phyloP scores from a whole-genome alignment of 805 yeast species.

The Tetrapisispora iriomotensis region DNA sequence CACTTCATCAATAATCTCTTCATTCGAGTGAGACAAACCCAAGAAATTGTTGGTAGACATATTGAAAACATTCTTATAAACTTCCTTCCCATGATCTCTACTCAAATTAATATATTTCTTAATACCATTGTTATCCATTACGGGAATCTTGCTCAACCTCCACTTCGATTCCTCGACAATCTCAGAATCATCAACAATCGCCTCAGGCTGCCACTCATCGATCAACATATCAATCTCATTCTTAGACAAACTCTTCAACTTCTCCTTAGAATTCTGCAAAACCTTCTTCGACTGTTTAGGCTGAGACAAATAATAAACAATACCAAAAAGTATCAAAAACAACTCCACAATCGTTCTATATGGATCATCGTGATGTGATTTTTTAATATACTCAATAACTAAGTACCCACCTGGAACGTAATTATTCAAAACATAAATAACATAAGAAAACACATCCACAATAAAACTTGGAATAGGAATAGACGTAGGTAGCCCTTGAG shows the following conservation, averaged over 20 bases:
- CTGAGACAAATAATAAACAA: slow-evolving; percentile 64
- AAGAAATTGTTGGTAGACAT: slow-evolving; percentile 66
- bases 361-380: slow-evolving; percentile 91
- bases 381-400: slow-evolving; percentile 59
- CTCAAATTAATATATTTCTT: slow-evolving; percentile 19
- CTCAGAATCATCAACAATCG: slow-evolving; percentile 49
- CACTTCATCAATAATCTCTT: slow-evolving; percentile 42
- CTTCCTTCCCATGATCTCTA: slow-evolving; percentile 24
- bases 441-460: slow-evolving; percentile 15
- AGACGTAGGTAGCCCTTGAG: slow-evolving; percentile 20
- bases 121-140: slow-evolving; percentile 46
- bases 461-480: slow-evolving; percentile 25
- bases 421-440: slow-evolving; percentile 10
- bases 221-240: slow-evolving; percentile 73
- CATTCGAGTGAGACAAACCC: slow-evolving; percentile 41
- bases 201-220: slow-evolving; percentile 88
- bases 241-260: slow-evolving; percentile 30
- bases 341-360: slow-evolving; percentile 77
- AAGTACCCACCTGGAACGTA: slow-evolving; percentile 25
- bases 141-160: slow-evolving; percentile 57
- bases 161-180: slow-evolving; percentile 32
- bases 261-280: not conserved
- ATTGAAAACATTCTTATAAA: slow-evolving; percentile 40
- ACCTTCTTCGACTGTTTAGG: slow-evolving; percentile 44
- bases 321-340: slow-evolving; percentile 66